Conservation (phyloP, 495 filamentous ascomycete genomes). For the Ramalina intermedia region DNA sequence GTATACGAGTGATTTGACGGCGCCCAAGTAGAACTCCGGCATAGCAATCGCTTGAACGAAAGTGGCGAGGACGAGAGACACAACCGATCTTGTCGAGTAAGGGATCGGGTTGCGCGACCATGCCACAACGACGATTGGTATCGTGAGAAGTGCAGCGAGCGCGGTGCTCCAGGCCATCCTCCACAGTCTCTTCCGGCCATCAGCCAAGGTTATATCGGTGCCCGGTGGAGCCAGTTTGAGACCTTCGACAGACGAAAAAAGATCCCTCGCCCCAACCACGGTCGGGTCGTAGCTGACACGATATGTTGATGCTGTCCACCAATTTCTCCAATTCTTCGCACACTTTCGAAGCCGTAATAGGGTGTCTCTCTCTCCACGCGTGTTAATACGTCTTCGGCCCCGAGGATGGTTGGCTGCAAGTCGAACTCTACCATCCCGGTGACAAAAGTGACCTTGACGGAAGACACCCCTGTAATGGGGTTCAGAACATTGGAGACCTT, state of each 20-base stretch:
- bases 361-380: too few species aligned
- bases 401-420: too few species aligned
- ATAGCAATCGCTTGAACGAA: slow-evolving; percentile 50
- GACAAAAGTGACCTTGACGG: not conserved
- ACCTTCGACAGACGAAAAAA: too few species aligned
- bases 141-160: slow-evolving; percentile 43
- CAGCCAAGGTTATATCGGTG: too few species aligned
- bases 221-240: too few species aligned
- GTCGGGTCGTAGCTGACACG: too few species aligned
- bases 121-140: slow-evolving; percentile 60
- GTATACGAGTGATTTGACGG: slow-evolving; percentile 47
- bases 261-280: too few species aligned
- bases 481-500: not conserved
- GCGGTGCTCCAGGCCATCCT: slow-evolving; percentile 40
- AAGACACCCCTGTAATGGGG: not conserved
- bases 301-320: too few species aligned
- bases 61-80: slow-evolving; percentile 48
- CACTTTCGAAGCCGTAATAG: too few species aligned
- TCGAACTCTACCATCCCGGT: not conserved
- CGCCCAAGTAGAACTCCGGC: slow-evolving; percentile 53
- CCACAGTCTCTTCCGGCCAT: not conserved
- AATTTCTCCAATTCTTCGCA: too few species aligned
- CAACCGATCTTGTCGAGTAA: slow-evolving; percentile 13
- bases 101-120: slow-evolving; percentile 41
- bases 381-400: too few species aligned